Evolutionary conservation across 306 rosid genomes (phyloP).

Genomic region (Castanea sativa): DNA sequence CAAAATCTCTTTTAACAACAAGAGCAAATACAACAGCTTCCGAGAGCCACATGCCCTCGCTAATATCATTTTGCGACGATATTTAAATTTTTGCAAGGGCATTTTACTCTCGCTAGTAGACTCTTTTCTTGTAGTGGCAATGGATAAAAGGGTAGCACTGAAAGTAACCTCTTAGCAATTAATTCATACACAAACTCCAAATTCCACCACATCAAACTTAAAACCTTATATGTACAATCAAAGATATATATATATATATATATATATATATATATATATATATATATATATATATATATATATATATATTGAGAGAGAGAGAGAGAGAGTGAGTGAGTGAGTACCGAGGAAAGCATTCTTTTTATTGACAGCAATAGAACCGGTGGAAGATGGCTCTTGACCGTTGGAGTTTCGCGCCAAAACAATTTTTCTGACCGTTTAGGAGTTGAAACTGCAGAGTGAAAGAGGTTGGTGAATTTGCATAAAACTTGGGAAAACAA

Average conservation of each 20-base stretch:
- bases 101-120: too few species aligned
- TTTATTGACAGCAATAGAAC: constrained; percentile 25
- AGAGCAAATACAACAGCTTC: too few species aligned
- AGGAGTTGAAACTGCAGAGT: constrained; percentile 5
- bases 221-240: neutral
- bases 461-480: constrained; percentile 11
- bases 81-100: too few species aligned
- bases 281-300: too few species aligned
- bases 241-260: neutral
- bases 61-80: too few species aligned
- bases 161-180: neutral
- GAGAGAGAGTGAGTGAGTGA: neutral
- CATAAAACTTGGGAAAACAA: constrained; percentile 14
- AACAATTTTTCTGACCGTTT: constrained; percentile 22
- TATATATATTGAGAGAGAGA: too few species aligned
- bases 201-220: neutral
- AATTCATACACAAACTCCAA: neutral
- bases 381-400: constrained; percentile 31
- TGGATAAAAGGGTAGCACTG: neutral
- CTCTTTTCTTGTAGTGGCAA: too few species aligned
- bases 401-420: constrained; percentile 40
- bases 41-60: too few species aligned
- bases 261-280: too few species aligned
- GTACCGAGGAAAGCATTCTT: constrained; percentile 20
- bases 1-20: too few species aligned